phyloP scores from a whole-genome alignment of 2,329 filamentous ascomycete species.

The Ceratocystis cacaofunesta region DNA sequence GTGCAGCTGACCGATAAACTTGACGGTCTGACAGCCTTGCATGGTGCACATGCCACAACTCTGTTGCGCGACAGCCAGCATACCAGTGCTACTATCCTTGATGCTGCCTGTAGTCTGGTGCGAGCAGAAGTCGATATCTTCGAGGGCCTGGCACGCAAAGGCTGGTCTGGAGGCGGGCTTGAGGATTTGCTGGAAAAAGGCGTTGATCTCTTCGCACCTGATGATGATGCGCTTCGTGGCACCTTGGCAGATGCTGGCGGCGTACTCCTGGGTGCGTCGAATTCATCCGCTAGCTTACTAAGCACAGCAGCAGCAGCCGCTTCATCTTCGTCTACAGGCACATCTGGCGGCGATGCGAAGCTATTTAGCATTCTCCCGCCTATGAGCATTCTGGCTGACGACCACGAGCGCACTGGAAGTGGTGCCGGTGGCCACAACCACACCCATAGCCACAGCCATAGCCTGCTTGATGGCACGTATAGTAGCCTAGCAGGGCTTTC shows the following conservation, averaged over 20 bases:
- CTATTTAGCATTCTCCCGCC: conserved; percentile 51
- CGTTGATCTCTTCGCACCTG: conserved; percentile 42
- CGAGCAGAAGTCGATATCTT: conserved; percentile 57
- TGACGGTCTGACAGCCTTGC: conserved; percentile 46
- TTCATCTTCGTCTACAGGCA: conserved; percentile 22
- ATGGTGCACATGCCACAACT: conserved; percentile 44
- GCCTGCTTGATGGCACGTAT: not conserved
- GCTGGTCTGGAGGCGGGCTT: conserved; percentile 51
- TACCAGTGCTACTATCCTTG: conserved; percentile 45
- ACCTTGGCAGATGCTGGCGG: conserved; percentile 18
- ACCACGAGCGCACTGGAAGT: not conserved
- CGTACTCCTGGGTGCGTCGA: conserved; percentile 14
- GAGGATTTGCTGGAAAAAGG: conserved; percentile 52
- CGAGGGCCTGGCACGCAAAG: conserved; percentile 50
- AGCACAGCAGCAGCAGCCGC: conserved; percentile 16
- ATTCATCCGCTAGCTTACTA: conserved; percentile 7
- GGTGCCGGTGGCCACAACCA: not conserved
- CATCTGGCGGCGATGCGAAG: conserved; percentile 29
- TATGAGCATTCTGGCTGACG: conserved; percentile 46
- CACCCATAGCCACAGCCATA: not conserved
- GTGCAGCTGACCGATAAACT: conserved; percentile 47
- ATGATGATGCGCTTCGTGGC: conserved; percentile 20
- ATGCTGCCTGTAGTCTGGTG: conserved; percentile 50
- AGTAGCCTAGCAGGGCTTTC: not conserved
- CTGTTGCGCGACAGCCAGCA: conserved; percentile 50